Conservation (phyloP, 2,329 filamentous ascomycete species). For the Penicillium sp. region DNA sequence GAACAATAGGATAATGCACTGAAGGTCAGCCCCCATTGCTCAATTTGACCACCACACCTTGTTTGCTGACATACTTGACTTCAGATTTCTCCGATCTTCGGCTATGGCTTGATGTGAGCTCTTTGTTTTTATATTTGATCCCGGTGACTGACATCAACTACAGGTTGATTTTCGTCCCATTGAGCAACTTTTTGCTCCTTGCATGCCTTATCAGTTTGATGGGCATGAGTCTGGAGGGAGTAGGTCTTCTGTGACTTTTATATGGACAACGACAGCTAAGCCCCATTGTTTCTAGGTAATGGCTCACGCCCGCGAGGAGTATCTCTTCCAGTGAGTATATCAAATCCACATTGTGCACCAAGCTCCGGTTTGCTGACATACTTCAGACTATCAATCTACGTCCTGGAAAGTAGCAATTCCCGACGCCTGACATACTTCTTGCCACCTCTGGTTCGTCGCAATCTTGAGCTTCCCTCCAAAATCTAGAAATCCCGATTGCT, state of each 20-base stretch:
- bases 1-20: slow-evolving; percentile 40
- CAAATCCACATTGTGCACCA: not conserved
- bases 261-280: not conserved
- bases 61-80: slow-evolving; percentile 41
- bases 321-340: slow-evolving; percentile 57
- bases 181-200: slow-evolving; percentile 63
- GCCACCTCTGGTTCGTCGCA: slow-evolving; percentile 44
- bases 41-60: slow-evolving; percentile 37
- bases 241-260: slow-evolving; percentile 20
- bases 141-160: slow-evolving; percentile 13
- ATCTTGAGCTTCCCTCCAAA: slow-evolving; percentile 1
- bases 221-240: slow-evolving; percentile 60
- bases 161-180: slow-evolving; percentile 59
- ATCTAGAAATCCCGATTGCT: slow-evolving; percentile 9
- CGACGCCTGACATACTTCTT: slow-evolving; percentile 49
- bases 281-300: slow-evolving; percentile 49
- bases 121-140: not conserved
- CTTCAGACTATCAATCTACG: slow-evolving; percentile 44
- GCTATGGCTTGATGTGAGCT: slow-evolving; percentile 42
- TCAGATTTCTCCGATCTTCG: slow-evolving; percentile 44
- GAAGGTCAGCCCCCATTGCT: slow-evolving; percentile 39
- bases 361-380: slow-evolving; percentile 2
- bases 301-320: slow-evolving; percentile 62
- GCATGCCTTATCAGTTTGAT: slow-evolving; percentile 61
- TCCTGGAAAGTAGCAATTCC: slow-evolving; percentile 48